These are phyloP conservation scores for Triangularia setosa DNA, from an alignment of 2,329 filamentous ascomycete species.

Conservation along the genomic window DNA sequence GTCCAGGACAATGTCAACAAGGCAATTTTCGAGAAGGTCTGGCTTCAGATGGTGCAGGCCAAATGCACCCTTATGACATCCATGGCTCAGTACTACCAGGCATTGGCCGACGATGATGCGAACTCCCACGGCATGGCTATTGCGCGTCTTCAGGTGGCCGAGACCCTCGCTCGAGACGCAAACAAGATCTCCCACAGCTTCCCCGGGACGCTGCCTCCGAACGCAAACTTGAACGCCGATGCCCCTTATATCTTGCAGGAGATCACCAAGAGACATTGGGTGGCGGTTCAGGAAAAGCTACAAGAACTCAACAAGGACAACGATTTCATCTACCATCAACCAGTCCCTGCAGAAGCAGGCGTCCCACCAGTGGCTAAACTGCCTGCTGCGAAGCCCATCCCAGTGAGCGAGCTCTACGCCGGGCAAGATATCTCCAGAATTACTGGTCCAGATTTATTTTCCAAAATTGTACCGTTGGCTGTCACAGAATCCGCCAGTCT, in stretches of 20 bases:
- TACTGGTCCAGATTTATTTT: constrained; percentile 93
- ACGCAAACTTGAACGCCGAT: constrained; percentile 79
- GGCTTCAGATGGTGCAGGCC: constrained; percentile 76
- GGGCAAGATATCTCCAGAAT: constrained; percentile 96
- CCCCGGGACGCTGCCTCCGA: constrained; percentile 72
- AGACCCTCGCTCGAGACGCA: constrained; percentile 74
- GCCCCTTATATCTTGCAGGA: constrained; percentile 71
- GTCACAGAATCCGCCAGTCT: constrained; percentile 95
- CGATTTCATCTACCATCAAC: constrained; percentile 97
- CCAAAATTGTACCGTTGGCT: constrained; percentile 91
- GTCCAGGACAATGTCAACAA: constrained; percentile 89
- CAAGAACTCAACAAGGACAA: constrained; percentile 81
- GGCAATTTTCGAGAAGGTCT: constrained; percentile 90
- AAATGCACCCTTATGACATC: constrained; percentile 83
- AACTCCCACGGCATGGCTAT: constrained; percentile 84
- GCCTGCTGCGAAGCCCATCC: constrained; percentile 93
- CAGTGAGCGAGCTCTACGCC: constrained; percentile 92
- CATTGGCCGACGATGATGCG: constrained; percentile 82
- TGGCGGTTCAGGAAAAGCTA: constrained; percentile 77
- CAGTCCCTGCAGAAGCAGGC: constrained; percentile 79
- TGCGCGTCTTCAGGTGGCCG: constrained; percentile 75
- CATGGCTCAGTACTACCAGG: constrained; percentile 90
- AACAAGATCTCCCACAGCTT: constrained; percentile 73
- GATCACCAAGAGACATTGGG: constrained; percentile 75
- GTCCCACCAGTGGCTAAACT: constrained; percentile 81